A percentile compares a stretch with the other conserved stretches of the same genome.
phyloP scores from a whole-genome alignment of 495 filamentous ascomycete species.

The Aspergillus saccharolyticus region DNA sequence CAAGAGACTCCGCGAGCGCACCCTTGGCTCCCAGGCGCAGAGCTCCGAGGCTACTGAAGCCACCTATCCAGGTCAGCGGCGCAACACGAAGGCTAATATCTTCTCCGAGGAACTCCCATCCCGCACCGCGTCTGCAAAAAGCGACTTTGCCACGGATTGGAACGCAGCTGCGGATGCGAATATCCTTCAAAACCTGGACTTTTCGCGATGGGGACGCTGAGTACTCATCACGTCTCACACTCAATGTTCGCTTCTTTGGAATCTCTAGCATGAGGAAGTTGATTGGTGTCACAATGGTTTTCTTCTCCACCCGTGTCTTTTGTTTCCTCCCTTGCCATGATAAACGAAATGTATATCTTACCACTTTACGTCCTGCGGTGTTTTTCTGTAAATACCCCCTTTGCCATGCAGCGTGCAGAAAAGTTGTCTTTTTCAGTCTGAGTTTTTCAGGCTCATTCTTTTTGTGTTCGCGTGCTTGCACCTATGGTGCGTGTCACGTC shows the following conservation, averaged over 20 bases:
- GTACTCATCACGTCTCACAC: no score
- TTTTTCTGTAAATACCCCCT: constrained; percentile 3
- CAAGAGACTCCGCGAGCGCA: constrained; percentile 66
- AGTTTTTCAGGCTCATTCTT: no score
- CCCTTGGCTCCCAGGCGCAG: constrained; percentile 30
- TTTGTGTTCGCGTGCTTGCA: no score
- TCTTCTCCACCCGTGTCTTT: constrained; percentile 1
- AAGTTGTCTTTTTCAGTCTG: not conserved
- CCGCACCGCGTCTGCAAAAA: constrained; percentile 20
- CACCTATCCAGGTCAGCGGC: constrained; percentile 38
- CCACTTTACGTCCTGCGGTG: not conserved
- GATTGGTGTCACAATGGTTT: not conserved
- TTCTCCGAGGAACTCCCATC: constrained; percentile 39
- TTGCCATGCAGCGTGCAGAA: constrained; percentile 2
- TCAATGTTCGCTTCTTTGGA: no score
- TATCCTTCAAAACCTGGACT: constrained; percentile 40
- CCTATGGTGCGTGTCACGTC: no score
- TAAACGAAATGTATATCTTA: constrained; percentile 1
- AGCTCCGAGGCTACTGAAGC: constrained; percentile 32
- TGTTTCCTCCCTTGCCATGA: not conserved
- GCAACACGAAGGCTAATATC: constrained; percentile 43
- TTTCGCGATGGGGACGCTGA: constrained; percentile 42
- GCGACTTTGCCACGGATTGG: constrained; percentile 40
- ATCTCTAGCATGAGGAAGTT: not conserved
- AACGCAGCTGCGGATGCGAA: constrained; percentile 37